Conservation (phyloP, 805 yeast species). For the Wickerhamomyces silvicola region DNA sequence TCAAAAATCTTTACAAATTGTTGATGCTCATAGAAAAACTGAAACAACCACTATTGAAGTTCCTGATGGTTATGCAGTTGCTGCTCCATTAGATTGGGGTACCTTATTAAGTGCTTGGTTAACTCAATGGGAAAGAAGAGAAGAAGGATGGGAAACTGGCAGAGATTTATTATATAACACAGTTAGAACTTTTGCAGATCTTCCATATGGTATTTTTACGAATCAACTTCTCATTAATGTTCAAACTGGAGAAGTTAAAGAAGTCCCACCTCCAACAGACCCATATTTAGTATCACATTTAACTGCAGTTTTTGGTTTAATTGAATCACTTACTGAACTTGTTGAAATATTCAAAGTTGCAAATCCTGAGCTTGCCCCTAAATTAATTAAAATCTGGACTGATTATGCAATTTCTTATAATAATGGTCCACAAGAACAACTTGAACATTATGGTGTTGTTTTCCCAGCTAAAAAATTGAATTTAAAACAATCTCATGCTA, state of each 20-base stretch:
- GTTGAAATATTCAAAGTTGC: conserved; percentile 3
- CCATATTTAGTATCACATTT: conserved; percentile 8
- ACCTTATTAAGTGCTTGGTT: conserved; percentile 5
- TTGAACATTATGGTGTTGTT: conserved; percentile 4
- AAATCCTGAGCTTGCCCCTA: background rate
- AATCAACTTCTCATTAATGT: conserved; percentile 7
- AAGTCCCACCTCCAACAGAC: conserved; percentile 9
- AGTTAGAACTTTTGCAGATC: conserved; percentile 1
- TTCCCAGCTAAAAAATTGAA: conserved; percentile 3
- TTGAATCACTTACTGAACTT: conserved; percentile 6
- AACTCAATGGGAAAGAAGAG: conserved; percentile 9
- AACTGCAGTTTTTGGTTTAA: conserved; percentile 8
- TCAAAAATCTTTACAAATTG: background rate
- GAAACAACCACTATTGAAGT: conserved; percentile 1
- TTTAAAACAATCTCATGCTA: conserved; percentile 9
- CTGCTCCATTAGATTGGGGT: conserved; percentile 9
- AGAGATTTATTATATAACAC: conserved; percentile 3
- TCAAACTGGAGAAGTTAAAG: conserved; percentile 5
- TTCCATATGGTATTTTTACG: conserved; percentile 6
- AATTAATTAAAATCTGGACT: conserved; percentile 7
- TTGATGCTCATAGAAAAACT: conserved; percentile 3
- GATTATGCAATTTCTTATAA: conserved; percentile 7
- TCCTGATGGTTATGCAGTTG: conserved; percentile 2
- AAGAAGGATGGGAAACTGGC: conserved; percentile 4
- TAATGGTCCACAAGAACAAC: background rate